Base-by-base conservation (phyloP, 768 basidiomycete species). In the Dacryopinax primogenitus region DNA sequence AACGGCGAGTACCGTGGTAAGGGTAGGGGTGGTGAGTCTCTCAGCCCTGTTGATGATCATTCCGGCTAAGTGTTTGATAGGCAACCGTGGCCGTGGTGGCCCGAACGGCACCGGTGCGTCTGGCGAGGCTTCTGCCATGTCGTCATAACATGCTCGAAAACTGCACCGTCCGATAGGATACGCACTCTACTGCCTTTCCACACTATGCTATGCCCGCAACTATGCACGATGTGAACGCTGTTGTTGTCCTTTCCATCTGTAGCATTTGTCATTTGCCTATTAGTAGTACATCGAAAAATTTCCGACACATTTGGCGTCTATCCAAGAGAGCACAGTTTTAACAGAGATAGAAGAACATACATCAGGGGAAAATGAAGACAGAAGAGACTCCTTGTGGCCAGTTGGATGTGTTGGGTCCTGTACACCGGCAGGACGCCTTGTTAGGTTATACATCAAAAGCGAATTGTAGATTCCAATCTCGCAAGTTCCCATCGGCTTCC, bases 231-330 rank as follows among this genome's bases (percentile, higher is more conserved):
- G 30, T 58, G 51, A 58, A 7, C 51, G 51, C 51, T 58, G 51
- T 58, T 58, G 51, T 58, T 58, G 51, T 58, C 51, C 51, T 58
- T 58, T 58, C 51, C 51, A 58, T 58, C 51, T 58, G 51, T 58
- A 58, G 51, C 51, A 58, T 58, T 58, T 58, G 51, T 58, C 51
- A 13, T 58, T 58, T 58, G 51, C 51, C 51, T 58, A 58, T 32
- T 58, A 58, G 51, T 58, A 58, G 51, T 58, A 58, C 51, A 58
- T 15, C 12, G 9, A 13, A 47, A 58, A 58, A 58, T 28, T 21
- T n/a, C n/a, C 32, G 51, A 58, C 51, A 58, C 51, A 23, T 15
- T 58, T 58, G 51, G 51, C 51, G 51, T 58, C 51, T 58, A 58
- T 58, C 51, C 13, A 11, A 58, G 32, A 28, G 26, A 32, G 51